These are phyloP conservation scores for Phaffia australis DNA, from an alignment of 768 basidiomycete genomes.

Conservation along the genomic window DNA sequence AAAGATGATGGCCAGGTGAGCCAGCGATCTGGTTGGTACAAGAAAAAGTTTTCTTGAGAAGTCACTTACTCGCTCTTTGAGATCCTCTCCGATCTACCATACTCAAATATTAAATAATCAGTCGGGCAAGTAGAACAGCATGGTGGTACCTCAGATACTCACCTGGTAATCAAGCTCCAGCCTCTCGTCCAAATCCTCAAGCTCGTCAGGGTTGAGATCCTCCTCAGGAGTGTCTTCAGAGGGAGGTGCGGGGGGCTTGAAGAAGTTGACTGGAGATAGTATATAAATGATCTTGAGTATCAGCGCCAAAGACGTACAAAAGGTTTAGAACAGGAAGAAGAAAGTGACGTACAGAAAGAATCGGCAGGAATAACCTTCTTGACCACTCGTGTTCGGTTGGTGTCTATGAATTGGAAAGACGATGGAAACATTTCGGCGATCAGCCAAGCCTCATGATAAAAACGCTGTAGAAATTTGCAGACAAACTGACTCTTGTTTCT, in stretches of 20 bases:
- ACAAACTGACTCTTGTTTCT: conserved; percentile 78
- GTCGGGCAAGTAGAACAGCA: conserved; percentile 32
- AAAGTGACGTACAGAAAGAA: conserved; percentile 74
- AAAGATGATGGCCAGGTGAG: background rate
- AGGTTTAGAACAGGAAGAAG: too few species aligned
- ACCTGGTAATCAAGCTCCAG: conserved; percentile 86
- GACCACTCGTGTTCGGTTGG: conserved; percentile 44
- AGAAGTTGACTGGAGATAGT: conserved; percentile 81
- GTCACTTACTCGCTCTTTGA: conserved; percentile 71
- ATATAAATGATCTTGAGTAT: background rate
- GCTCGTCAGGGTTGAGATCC: conserved; percentile 53
- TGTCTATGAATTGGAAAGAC: conserved; percentile 26
- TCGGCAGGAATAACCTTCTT: conserved; percentile 76
- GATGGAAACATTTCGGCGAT: conserved; percentile 31
- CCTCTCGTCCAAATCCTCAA: conserved; percentile 56
- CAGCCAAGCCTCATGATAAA: background rate
- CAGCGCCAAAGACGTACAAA: background rate
- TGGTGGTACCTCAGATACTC: conserved; percentile 46
- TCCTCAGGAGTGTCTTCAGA: conserved; percentile 55
- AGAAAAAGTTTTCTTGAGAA: background rate
- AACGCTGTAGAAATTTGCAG: background rate
- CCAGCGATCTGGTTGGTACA: background rate
- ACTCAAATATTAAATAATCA: too few species aligned
- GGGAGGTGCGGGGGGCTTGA: conserved; percentile 67
- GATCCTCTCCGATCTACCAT: conserved; percentile 50